A percentile compares a stretch with the other conserved stretches of the same genome.
Conservation (phyloP, 192 early-diverging fungal genomes). For the Cladochytrium replicatum region DNA sequence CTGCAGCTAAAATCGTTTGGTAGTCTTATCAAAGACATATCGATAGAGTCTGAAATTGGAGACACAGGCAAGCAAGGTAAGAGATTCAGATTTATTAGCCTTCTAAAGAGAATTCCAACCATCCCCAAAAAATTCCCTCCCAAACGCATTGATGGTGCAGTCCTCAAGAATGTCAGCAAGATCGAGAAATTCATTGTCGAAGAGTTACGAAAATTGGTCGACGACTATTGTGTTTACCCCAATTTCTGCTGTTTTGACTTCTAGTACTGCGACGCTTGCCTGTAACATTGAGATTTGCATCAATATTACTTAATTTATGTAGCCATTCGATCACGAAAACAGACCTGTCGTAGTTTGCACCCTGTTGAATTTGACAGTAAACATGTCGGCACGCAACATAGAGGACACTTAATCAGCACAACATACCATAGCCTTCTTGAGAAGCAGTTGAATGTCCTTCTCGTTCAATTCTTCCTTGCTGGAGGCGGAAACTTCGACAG, state of each 20-base stretch:
- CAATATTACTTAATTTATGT: no score
- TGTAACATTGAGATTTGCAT: no score
- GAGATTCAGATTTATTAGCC: neutral
- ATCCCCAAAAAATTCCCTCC: neutral
- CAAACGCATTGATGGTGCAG: slow-evolving; percentile 3
- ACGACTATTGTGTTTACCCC: slow-evolving; percentile 40
- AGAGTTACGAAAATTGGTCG: slow-evolving; percentile 20
- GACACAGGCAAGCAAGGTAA: slow-evolving; percentile 38
- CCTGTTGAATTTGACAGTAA: slow-evolving; percentile 13
- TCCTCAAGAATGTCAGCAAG: slow-evolving; percentile 52
- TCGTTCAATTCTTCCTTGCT: slow-evolving; percentile 53
- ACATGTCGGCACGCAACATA: neutral
- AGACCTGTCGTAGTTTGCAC: slow-evolving; percentile 32
- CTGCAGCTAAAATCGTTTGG: slow-evolving; percentile 3
- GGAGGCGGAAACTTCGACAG: slow-evolving; percentile 61
- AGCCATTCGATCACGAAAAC: no score
- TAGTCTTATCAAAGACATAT: slow-evolving; percentile 42
- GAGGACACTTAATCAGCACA: slow-evolving; percentile 25
- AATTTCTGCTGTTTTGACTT: slow-evolving; percentile 32
- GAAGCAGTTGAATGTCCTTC: slow-evolving; percentile 42
- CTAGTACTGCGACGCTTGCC: slow-evolving; percentile 11
- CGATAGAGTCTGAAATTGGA: slow-evolving; percentile 52
- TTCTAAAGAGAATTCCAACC: no score
- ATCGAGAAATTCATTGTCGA: slow-evolving; percentile 43
- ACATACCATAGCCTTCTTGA: slow-evolving; percentile 51